phyloP scores from a whole-genome alignment of 2,329 filamentous ascomycete species.

The Calonectria pauciramosa region DNA sequence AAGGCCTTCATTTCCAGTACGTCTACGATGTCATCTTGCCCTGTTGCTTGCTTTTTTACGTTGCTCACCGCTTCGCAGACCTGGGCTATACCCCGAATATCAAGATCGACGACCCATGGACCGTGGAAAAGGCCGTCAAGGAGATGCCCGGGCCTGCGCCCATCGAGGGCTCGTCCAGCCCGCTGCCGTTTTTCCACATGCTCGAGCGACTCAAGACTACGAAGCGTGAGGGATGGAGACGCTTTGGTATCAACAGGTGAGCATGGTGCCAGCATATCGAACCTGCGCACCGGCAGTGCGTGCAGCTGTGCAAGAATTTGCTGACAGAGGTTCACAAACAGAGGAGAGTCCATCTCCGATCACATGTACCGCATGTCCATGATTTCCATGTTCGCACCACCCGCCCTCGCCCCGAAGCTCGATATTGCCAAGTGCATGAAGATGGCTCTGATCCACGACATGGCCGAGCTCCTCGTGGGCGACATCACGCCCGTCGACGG shows the following conservation, averaged over 20 bases:
- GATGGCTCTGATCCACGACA: constrained; percentile 97
- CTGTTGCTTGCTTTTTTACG: neutral
- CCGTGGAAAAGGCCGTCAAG: constrained; percentile 73
- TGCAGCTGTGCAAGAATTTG: neutral
- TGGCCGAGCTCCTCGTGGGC: constrained; percentile 95
- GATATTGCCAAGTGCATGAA: constrained; percentile 88
- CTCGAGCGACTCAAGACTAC: constrained; percentile 96
- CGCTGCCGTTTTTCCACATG: constrained; percentile 93
- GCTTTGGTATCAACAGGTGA: constrained; percentile 80
- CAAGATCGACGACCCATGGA: constrained; percentile 64
- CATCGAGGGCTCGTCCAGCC: constrained; percentile 74
- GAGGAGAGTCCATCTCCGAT: constrained; percentile 92
- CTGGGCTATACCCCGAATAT: constrained; percentile 53
- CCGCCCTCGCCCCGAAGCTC: constrained; percentile 77
- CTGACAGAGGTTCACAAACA: constrained; percentile 44
- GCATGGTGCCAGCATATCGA: neutral
- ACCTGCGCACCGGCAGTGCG: neutral
- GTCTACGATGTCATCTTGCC: neutral
- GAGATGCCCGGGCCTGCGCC: constrained; percentile 70
- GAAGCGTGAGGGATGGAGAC: constrained; percentile 94
- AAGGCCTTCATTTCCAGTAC: constrained; percentile 43
- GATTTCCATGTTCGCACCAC: constrained; percentile 91
- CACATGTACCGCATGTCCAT: constrained; percentile 99
- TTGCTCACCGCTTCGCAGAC: constrained; percentile 37
- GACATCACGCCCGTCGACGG: constrained; percentile 96